Base-by-base conservation (phyloP, 2,329 filamentous ascomycete species). In the Ceratocystis albifundus region DNA sequence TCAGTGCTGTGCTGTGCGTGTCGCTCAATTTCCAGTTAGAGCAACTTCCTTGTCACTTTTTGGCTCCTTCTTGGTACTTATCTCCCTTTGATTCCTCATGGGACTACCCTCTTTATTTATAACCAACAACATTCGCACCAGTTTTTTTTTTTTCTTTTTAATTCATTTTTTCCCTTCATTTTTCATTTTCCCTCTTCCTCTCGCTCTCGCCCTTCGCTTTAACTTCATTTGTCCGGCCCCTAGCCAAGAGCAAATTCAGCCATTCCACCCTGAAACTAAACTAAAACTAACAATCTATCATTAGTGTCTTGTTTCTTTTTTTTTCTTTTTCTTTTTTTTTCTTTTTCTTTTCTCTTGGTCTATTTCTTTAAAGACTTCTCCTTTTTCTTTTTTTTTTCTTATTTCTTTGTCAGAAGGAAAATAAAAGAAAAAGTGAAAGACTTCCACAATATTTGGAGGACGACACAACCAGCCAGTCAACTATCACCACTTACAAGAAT, bases 131-230 rank as follows among this genome's bases (percentile, higher is more conserved):
- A 64, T 46, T 36, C 22, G 46, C 63, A 57, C 46, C 46, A 44
- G 46, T 50, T 46, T 59, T 64, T 28, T 57, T 28, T 41, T 41
- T 50, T 46, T 59, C 55, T 28, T 57, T 28, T 41, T 41, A 41
- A 22, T 50, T 30, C 59, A 44, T 62, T 62, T 45, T 44, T 69
- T 41, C 36, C 36, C 36, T 41, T 66, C 64, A 69, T 69, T 57
- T 63, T 68, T 64, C 62, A 59, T 62, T 62, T 61, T 46, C 66
- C 55, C n/a, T 36, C 57, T 62, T 61, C 59, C 41, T 50, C 57
- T 66, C 65, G 45, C 65, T 64, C 44, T 62, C 63, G 32, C 55
- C 48, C 67, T 68, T 62, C 63, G 32, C 55, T 57, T 68, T 68
- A 62, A 67, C 66, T 67, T 61, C 61, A 67, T 61, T 65, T 65